These are phyloP conservation scores for Talaromyces atroroseus DNA, from an alignment of 2,329 filamentous ascomycete genomes.

Conservation along the genomic window DNA sequence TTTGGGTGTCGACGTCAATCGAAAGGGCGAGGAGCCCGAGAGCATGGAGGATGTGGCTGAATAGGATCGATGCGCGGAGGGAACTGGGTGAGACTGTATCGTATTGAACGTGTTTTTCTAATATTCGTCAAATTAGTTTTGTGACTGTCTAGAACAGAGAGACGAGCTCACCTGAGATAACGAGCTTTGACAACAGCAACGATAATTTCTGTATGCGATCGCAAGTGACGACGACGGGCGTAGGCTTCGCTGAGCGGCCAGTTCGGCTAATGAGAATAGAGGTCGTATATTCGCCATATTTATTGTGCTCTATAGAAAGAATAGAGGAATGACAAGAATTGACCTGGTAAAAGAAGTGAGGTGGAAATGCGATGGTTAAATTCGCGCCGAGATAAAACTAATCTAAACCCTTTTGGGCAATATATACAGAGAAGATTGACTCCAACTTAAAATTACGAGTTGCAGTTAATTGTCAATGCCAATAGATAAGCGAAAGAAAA, in stretches of 20 bases:
- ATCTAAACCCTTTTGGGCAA: background rate
- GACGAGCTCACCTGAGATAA: background rate
- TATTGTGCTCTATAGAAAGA: background rate
- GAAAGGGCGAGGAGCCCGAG: conserved; percentile 10
- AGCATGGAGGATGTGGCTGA: background rate
- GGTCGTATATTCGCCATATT: conserved; percentile 1
- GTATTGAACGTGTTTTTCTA: background rate
- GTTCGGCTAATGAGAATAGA: background rate
- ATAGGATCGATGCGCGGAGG: background rate
- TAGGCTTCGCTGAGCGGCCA: background rate
- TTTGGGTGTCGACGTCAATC: conserved; percentile 2
- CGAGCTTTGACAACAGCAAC: conserved; percentile 1
- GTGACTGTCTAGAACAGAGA: background rate
- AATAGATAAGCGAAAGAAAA: background rate
- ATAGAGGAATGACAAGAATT: background rate
- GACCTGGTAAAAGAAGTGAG: background rate
- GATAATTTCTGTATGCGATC: conserved; percentile 5
- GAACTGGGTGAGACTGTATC: background rate
- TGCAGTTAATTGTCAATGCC: background rate
- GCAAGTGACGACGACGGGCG: background rate
- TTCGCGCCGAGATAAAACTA: background rate
- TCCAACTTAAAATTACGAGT: too few relatives aligned
- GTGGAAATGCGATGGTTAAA: background rate
- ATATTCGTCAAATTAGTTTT: background rate
- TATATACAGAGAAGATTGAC: too few relatives aligned